Percentiles rank a stretch among this genome's conserved stretches.
phyloP scores from a whole-genome alignment of 2,329 filamentous ascomycete species.

The Rutstroemia sp. region DNA sequence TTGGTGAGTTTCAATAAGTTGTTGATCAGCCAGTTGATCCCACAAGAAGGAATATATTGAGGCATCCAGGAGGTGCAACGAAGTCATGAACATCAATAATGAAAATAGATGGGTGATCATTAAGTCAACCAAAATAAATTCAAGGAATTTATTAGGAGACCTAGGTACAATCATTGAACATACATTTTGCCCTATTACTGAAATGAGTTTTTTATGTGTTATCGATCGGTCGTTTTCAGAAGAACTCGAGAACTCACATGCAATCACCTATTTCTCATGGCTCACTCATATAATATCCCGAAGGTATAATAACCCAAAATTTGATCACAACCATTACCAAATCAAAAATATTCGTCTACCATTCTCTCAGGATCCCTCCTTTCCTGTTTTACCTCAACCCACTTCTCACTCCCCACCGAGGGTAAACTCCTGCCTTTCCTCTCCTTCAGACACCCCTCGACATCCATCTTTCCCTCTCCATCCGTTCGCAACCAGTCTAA shows the following conservation, averaged over 20 bases:
- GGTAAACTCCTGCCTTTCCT: background rate
- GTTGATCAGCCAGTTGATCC: background rate
- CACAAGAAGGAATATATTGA: background rate
- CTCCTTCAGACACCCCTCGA: background rate
- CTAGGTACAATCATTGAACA: background rate
- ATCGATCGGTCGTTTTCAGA: background rate
- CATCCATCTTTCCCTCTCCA: background rate
- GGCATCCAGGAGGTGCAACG: background rate
- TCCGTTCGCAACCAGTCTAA: background rate
- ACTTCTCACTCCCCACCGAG: background rate
- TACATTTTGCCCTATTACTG: background rate
- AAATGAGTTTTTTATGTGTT: background rate
- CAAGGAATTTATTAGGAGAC: background rate
- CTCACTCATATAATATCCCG: background rate
- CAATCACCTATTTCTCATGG: background rate
- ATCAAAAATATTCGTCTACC: background rate
- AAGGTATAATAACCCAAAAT: background rate
- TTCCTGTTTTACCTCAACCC: background rate
- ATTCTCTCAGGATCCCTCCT: background rate
- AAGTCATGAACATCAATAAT: background rate
- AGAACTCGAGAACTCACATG: too few relatives aligned
- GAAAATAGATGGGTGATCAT: background rate
- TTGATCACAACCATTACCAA: background rate
- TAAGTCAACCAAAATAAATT: too few relatives aligned
- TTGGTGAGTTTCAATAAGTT: conserved; percentile 62